phyloP scores from a whole-genome alignment of 1,284 basidiomycete genomes.

The Papiliotrema fonsecae region DNA sequence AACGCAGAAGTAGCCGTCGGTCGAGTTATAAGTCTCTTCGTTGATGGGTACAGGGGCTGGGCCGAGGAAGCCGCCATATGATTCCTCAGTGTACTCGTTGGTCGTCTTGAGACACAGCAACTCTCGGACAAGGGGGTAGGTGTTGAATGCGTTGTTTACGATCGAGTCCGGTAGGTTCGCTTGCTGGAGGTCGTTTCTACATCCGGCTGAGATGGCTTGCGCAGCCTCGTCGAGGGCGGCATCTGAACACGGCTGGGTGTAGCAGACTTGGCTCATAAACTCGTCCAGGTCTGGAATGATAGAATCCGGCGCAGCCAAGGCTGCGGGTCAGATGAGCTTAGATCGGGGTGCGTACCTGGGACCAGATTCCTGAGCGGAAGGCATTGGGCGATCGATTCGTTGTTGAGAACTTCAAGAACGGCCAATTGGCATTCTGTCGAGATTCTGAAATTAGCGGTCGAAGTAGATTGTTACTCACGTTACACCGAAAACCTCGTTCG shows the following conservation, averaged over 20 bases:
- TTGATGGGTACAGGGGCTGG: slow-evolving; percentile 13
- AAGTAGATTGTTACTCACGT: too few relatives aligned
- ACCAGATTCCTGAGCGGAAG: slow-evolving; percentile 6
- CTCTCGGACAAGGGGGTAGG: slow-evolving; percentile 41
- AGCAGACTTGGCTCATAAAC: slow-evolving; percentile 38
- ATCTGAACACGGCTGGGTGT: slow-evolving; percentile 34
- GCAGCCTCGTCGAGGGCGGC: slow-evolving; percentile 31
- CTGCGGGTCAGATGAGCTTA: slow-evolving; percentile 3
- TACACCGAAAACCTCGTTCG: too few relatives aligned
- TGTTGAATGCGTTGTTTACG: slow-evolving; percentile 19
- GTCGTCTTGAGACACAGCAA: slow-evolving; percentile 39
- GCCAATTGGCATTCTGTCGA: slow-evolving; percentile 5
- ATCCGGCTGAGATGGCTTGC: slow-evolving; percentile 22
- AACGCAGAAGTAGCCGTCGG: slow-evolving; percentile 37
- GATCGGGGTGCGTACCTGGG: slow-evolving; percentile 4
- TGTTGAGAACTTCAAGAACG: slow-evolving; percentile 8
- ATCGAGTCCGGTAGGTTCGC: slow-evolving; percentile 26
- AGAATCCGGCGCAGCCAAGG: slow-evolving; percentile 25
- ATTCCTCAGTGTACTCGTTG: slow-evolving; percentile 9
- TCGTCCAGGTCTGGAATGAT: slow-evolving; percentile 32
- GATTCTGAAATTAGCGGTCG: slow-evolving; percentile 3
- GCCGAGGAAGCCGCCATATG: slow-evolving; percentile 14
- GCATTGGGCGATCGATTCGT: slow-evolving; percentile 10
- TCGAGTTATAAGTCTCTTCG: slow-evolving; percentile 21
- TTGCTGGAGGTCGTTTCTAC: slow-evolving; percentile 27